phyloP scores from a whole-genome alignment of 202 grass and related monocot species.

The Digitaria exilis region DNA sequence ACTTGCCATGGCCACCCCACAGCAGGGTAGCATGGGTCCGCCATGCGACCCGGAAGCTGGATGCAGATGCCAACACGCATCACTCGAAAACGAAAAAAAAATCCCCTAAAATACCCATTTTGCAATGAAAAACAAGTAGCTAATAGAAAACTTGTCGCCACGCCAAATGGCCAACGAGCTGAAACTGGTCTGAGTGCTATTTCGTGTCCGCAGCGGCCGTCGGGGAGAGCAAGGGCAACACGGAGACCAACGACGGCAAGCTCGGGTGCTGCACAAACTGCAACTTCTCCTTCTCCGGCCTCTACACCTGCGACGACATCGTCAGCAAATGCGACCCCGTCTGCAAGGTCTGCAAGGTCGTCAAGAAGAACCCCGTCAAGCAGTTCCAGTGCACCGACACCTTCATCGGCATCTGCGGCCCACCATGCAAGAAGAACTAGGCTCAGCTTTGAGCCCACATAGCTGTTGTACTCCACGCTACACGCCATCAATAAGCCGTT shows the following conservation, averaged over 20 bases:
- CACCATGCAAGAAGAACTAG: constrained; percentile 34
- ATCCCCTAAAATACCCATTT: neutral
- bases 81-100: neutral
- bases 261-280: constrained; percentile 25
- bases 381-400: constrained; percentile 39
- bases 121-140: neutral
- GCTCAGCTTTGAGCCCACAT: neutral
- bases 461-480: neutral
- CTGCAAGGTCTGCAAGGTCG: constrained; percentile 27
- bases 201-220: constrained; percentile 5
- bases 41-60: neutral
- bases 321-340: constrained; percentile 27
- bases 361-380: constrained; percentile 5
- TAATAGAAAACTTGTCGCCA: neutral
- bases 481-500: neutral
- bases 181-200: neutral
- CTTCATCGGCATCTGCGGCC: constrained; percentile 24
- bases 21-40: neutral
- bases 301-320: constrained; percentile 39
- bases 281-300: constrained; percentile 37
- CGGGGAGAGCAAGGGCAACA: constrained; percentile 40
- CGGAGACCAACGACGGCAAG: constrained; percentile 22
- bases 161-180: no score
- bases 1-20: neutral
- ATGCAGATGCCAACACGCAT: neutral